A percentile compares a stretch with the other conserved stretches of the same genome.
phyloP scores from a whole-genome alignment of 2,329 filamentous ascomycete species.

The Claviceps citrina region DNA sequence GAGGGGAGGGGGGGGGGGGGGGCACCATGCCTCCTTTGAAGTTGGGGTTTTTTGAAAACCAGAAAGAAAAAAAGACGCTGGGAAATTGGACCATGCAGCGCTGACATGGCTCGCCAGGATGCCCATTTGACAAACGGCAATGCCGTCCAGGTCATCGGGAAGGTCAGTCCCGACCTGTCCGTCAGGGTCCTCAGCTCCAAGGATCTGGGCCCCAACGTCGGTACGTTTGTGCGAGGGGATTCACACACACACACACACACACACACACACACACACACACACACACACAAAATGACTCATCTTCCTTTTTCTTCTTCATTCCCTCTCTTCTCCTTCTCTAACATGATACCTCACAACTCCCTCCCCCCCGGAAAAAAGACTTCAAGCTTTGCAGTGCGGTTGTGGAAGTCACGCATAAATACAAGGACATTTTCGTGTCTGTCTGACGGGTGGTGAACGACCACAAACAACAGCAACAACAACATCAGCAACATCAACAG shows the following conservation, averaged over 20 bases:
- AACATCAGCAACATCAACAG: background rate
- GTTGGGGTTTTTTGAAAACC: no score
- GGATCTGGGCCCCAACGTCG: slow-evolving; percentile 53
- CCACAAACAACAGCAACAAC: no score
- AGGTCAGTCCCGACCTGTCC: slow-evolving; percentile 58
- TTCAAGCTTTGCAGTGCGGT: slow-evolving; percentile 61
- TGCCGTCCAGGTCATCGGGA: slow-evolving; percentile 63
- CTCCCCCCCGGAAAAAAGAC: no score
- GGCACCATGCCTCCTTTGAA: no score
- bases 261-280: no score
- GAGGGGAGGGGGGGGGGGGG: no score
- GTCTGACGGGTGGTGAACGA: no score
- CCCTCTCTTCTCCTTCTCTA: background rate
- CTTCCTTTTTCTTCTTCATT: background rate
- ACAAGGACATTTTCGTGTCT: slow-evolving; percentile 64
- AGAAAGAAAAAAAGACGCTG: no score
- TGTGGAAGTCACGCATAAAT: slow-evolving; percentile 71
- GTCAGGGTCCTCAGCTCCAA: slow-evolving; percentile 54
- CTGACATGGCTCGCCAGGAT: slow-evolving; percentile 37
- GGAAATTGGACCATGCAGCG: no score
- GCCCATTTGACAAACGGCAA: slow-evolving; percentile 54
- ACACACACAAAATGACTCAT: no score
- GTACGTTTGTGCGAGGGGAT: no score
- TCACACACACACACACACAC: no score
- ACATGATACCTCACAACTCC: background rate